Conservation (phyloP, 345 rosid species). For the Arabidopsis suecica region DNA sequence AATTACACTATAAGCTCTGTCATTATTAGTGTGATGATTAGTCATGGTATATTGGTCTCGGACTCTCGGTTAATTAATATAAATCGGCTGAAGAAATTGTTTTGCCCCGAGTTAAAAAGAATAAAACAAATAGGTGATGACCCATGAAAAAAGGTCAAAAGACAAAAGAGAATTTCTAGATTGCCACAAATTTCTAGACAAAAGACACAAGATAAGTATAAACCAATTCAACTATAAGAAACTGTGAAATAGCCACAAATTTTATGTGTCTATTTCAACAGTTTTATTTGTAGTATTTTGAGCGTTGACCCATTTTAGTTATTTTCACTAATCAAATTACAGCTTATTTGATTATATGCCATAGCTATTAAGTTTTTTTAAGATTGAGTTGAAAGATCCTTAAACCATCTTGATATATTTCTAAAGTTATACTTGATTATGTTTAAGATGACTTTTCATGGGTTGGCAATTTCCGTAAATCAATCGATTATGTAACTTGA, state of each 20-base stretch:
- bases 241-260: too few relatives aligned
- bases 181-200: not conserved
- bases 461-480: conserved; percentile 20
- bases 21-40: too few relatives aligned
- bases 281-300: too few relatives aligned
- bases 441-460: conserved; percentile 12
- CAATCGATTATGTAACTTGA: conserved; percentile 31
- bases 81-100: not conserved
- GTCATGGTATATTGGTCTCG: too few relatives aligned
- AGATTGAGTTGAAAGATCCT: conserved; percentile 40
- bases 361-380: conserved; percentile 2
- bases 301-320: not conserved
- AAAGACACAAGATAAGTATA: not conserved
- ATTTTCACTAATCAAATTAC: conserved; percentile 3
- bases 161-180: not conserved
- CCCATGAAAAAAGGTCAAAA: not conserved
- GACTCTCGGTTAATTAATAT: too few relatives aligned
- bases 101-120: not conserved
- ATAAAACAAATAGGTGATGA: not conserved
- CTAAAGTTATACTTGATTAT: conserved; percentile 16
- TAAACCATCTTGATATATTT: conserved; percentile 5
- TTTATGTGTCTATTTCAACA: too few relatives aligned
- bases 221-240: not conserved
- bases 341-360: not conserved
- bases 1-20: too few relatives aligned